Percentiles rank a stretch among this genome's conserved stretches.
phyloP scores from a whole-genome alignment of 352 stramenopile genomes.

The Phytophthora multivora region DNA sequence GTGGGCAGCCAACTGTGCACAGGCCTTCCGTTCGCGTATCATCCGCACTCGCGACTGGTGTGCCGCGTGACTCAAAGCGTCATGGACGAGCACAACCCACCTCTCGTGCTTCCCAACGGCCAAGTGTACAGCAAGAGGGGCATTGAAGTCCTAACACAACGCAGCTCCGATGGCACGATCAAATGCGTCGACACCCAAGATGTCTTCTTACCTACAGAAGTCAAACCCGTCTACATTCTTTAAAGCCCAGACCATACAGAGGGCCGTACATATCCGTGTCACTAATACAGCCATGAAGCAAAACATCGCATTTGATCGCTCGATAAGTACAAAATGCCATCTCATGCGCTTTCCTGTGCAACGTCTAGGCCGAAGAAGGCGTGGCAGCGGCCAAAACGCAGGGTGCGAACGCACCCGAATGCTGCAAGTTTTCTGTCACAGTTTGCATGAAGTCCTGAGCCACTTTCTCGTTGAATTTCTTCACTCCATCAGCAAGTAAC shows the following conservation, averaged over 20 bases:
- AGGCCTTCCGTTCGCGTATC: slow-evolving; percentile 73
- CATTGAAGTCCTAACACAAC: slow-evolving; percentile 60
- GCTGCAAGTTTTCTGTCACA: slow-evolving; percentile 74
- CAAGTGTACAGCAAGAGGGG: slow-evolving; percentile 84
- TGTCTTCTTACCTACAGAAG: slow-evolving; percentile 56
- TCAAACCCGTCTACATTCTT: slow-evolving; percentile 83
- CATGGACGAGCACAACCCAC: slow-evolving; percentile 89
- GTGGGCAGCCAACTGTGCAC: slow-evolving; percentile 64
- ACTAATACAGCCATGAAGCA: slow-evolving; percentile 5
- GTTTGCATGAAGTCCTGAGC: slow-evolving; percentile 87
- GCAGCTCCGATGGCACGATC: slow-evolving; percentile 57
- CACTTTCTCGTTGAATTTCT: slow-evolving; percentile 71
- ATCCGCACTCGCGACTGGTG: slow-evolving; percentile 83
- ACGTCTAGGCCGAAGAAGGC: slow-evolving; percentile 14
- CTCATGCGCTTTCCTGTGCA: slow-evolving; percentile 2
- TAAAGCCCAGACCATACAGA: slow-evolving; percentile 28
- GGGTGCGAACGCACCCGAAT: slow-evolving; percentile 65
- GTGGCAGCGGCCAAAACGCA: slow-evolving; percentile 14
- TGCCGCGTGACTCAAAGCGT: slow-evolving; percentile 79
- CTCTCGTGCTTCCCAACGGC: slow-evolving; percentile 80
- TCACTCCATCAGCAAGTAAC: slow-evolving; percentile 71
- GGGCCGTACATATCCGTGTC: slow-evolving; percentile 15
- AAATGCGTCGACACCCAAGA: slow-evolving; percentile 78
- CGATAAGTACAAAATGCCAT: slow-evolving; percentile 29
- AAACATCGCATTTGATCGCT: slow-evolving; percentile 18